A percentile compares a stretch with the other conserved stretches of the same genome.
phyloP scores from a whole-genome alignment of 2,329 filamentous ascomycete genomes.

The Coleophoma eucalyptorum region DNA sequence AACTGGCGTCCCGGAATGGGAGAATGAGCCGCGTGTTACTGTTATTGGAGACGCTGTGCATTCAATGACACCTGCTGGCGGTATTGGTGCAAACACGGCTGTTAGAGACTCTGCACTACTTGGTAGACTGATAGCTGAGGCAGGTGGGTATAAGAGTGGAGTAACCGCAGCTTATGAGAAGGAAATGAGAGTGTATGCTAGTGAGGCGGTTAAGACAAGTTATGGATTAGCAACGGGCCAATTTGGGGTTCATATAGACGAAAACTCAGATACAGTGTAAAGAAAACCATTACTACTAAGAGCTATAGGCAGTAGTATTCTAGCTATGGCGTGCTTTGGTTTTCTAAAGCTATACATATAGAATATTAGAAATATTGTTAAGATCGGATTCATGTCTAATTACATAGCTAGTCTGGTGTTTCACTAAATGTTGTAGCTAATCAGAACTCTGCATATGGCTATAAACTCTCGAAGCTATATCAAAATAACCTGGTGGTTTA shows the following conservation, averaged over 20 bases:
- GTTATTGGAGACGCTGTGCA: slow-evolving; percentile 56
- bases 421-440: too few species aligned
- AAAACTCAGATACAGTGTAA: slow-evolving; percentile 24
- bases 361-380: too few species aligned
- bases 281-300: not conserved
- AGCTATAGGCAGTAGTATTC: too few species aligned
- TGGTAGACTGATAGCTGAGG: slow-evolving; percentile 45
- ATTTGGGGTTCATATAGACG: slow-evolving; percentile 45
- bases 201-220: slow-evolving; percentile 50
- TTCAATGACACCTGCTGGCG: slow-evolving; percentile 54
- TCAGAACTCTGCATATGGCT: too few species aligned
- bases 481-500: too few species aligned
- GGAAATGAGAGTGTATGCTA: slow-evolving; percentile 58
- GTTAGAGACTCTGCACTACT: slow-evolving; percentile 51
- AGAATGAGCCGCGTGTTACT: slow-evolving; percentile 52
- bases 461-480: too few species aligned
- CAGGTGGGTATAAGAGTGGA: slow-evolving; percentile 49
- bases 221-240: slow-evolving; percentile 40
- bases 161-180: slow-evolving; percentile 54
- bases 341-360: too few species aligned
- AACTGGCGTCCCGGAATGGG: slow-evolving; percentile 55
- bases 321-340: too few species aligned
- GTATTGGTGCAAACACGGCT: slow-evolving; percentile 54
- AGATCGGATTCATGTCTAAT: too few species aligned
- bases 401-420: too few species aligned